Conservation (phyloP, 2,329 filamentous ascomycete species). For the Lojkania enalia region DNA sequence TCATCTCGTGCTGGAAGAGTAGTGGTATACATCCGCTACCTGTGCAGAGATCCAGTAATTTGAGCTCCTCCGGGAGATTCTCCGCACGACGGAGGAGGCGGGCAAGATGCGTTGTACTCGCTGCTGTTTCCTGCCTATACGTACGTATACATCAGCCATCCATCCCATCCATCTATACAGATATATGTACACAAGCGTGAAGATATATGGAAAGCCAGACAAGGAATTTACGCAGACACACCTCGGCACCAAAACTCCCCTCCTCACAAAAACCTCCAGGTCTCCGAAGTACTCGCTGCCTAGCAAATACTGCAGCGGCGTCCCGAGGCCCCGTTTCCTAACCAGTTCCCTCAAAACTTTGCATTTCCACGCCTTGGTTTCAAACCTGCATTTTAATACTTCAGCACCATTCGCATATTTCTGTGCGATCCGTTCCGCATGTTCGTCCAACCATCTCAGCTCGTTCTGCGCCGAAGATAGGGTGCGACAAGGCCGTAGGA, state of each 20-base stretch:
- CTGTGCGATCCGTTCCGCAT: slow-evolving; percentile 45
- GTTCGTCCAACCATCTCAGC: slow-evolving; percentile 71
- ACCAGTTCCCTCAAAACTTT: slow-evolving; percentile 31
- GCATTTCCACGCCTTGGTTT: slow-evolving; percentile 10
- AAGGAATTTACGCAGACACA: too few relatives aligned
- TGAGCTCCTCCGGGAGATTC: slow-evolving; percentile 47
- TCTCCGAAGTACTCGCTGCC: slow-evolving; percentile 86
- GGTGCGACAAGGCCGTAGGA: slow-evolving; percentile 67
- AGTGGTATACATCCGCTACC: slow-evolving; percentile 90
- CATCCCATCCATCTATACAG: too few relatives aligned
- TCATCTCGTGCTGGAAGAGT: slow-evolving; percentile 67
- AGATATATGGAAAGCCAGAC: too few relatives aligned
- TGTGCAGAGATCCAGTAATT: slow-evolving; percentile 83
- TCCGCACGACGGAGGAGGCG: slow-evolving; percentile 27
- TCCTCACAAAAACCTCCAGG: slow-evolving; percentile 74
- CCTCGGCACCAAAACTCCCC: slow-evolving; percentile 84
- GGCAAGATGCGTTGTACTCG: slow-evolving; percentile 40
- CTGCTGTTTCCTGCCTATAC: slow-evolving; percentile 52
- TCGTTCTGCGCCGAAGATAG: slow-evolving; percentile 68
- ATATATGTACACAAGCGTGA: too few relatives aligned
- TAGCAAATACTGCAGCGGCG: slow-evolving; percentile 86
- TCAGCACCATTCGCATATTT: too few relatives aligned
- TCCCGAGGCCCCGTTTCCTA: slow-evolving; percentile 57
- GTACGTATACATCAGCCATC: slow-evolving; percentile 20
- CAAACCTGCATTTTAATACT: too few relatives aligned